A percentile compares a stretch with the other conserved stretches of the same genome.
Evolutionary conservation across 208 protist species (phyloP).

Genomic region (Leishmania aethiopica): DNA sequence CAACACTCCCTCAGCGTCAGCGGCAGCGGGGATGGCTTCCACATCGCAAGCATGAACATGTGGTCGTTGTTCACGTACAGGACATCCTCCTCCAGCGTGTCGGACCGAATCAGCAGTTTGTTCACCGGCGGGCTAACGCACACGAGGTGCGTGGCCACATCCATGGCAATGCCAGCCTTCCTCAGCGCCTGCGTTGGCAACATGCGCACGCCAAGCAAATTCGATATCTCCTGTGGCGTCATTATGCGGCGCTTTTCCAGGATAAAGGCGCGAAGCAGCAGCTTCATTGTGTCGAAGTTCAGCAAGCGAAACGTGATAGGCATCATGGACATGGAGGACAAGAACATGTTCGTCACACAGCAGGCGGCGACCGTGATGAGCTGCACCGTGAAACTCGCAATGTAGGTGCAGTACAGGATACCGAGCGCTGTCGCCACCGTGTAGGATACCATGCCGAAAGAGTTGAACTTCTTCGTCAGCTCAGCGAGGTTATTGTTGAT

Average conservation of each 20-base stretch:
- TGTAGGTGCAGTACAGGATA: slow-evolving; percentile 71
- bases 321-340: slow-evolving; percentile 67
- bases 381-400: slow-evolving; percentile 73
- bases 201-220: slow-evolving; percentile 63
- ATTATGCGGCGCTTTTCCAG: slow-evolving; percentile 36
- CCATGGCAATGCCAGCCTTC: slow-evolving; percentile 13
- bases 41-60: slow-evolving; percentile 76
- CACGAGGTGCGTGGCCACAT: slow-evolving; percentile 50
- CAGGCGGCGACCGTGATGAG: slow-evolving; percentile 69
- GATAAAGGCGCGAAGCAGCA: slow-evolving; percentile 61
- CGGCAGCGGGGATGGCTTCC: slow-evolving; percentile 48
- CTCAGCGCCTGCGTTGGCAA: slow-evolving; percentile 30
- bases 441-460: slow-evolving; percentile 84
- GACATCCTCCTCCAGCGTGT: slow-evolving; percentile 63
- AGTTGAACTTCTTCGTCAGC: slow-evolving; percentile 91
- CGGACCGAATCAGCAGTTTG: slow-evolving; percentile 58
- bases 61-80: slow-evolving; percentile 61
- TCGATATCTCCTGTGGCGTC: slow-evolving; percentile 63
- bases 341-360: slow-evolving; percentile 61
- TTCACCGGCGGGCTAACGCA: slow-evolving; percentile 68
- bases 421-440: slow-evolving; percentile 73
- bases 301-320: slow-evolving; percentile 78
- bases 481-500: slow-evolving; percentile 81
- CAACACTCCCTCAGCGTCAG: slow-evolving; percentile 55
- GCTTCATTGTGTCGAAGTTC: slow-evolving; percentile 68